Percentiles rank a stretch among this genome's conserved stretches.
Evolutionary conservation across 148 eudicot species (phyloP).

Genomic region (Bassia scoparia): DNA sequence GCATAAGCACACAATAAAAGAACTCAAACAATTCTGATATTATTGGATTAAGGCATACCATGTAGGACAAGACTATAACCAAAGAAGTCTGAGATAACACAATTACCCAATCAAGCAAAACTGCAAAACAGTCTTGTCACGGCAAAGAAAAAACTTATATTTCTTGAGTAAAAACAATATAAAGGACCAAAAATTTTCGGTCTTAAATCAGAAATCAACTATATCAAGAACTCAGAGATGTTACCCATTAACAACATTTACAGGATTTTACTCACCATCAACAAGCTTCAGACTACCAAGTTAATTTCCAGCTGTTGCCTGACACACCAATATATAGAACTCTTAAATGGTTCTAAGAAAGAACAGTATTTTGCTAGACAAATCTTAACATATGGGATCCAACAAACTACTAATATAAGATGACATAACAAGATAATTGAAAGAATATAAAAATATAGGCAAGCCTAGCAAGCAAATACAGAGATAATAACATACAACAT

Average conservation of each 20-base stretch:
- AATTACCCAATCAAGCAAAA: conserved; percentile 30
- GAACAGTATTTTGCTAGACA: neutral
- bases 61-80: conserved; percentile 16
- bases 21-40: neutral
- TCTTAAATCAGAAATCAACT: conserved; percentile 7
- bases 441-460: neutral
- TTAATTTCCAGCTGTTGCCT: conserved; percentile 28
- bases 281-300: conserved; percentile 29
- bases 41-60: conserved; percentile 9
- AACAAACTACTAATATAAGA: neutral
- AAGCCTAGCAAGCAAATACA: neutral
- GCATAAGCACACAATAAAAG: neutral
- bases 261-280: conserved; percentile 29
- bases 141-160: conserved; percentile 21
- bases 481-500: neutral
- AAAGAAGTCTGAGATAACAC: conserved; percentile 26
- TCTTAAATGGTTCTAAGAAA: conserved; percentile 19
- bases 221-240: conserved; percentile 10
- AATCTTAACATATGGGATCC: neutral
- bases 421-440: neutral
- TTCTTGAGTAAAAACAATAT: conserved; percentile 3
- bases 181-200: conserved; percentile 11
- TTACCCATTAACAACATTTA: conserved; percentile 20
- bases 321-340: conserved; percentile 16
- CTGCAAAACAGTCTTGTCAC: conserved; percentile 22